A percentile compares a stretch with the other conserved stretches of the same genome.
phyloP scores from a whole-genome alignment of 2,329 filamentous ascomycete species.

The Gnomoniopsis sp. region DNA sequence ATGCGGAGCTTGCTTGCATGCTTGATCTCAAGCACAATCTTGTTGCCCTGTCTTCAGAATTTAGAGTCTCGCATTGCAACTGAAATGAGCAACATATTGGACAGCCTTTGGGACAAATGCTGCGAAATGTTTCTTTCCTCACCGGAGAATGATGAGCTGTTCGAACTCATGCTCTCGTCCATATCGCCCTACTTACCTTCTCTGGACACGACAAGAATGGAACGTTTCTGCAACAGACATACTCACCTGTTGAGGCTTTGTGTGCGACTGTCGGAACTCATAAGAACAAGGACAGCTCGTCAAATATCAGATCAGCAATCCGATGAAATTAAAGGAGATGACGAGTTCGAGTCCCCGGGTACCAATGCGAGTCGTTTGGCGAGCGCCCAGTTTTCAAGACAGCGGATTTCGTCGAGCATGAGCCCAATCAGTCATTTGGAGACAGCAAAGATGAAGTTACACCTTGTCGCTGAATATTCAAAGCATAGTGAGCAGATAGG shows the following conservation, averaged over 20 bases:
- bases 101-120: conserved; percentile 37
- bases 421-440: conserved; percentile 45
- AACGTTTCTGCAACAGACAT: conserved; percentile 34
- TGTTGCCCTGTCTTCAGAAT: conserved; percentile 45
- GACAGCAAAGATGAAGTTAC: conserved; percentile 44
- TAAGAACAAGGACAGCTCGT: conserved; percentile 29
- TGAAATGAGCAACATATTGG: conserved; percentile 43
- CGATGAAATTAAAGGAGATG: conserved; percentile 66
- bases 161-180: conserved; percentile 43
- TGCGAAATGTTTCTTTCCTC: conserved; percentile 39
- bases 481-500: conserved; percentile 43
- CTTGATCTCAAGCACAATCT: conserved; percentile 40
- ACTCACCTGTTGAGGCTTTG: conserved; percentile 42
- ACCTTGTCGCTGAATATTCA: conserved; percentile 41
- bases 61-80: conserved; percentile 46
- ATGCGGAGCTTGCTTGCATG: conserved; percentile 51
- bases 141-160: conserved; percentile 42
- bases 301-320: conserved; percentile 34
- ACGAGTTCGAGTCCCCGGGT: conserved; percentile 58
- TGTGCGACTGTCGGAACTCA: conserved; percentile 33
- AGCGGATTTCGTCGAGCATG: conserved; percentile 38
- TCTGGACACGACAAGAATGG: conserved; percentile 35
- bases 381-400: conserved; percentile 43
- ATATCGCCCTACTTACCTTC: conserved; percentile 45
- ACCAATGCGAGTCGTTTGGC: conserved; percentile 41